A percentile compares a stretch with the other conserved stretches of the same genome.
These are phyloP conservation scores for Umbelopsis sp. DNA, from an alignment of 192 early-diverging fungal genomes.

Conservation along the genomic window DNA sequence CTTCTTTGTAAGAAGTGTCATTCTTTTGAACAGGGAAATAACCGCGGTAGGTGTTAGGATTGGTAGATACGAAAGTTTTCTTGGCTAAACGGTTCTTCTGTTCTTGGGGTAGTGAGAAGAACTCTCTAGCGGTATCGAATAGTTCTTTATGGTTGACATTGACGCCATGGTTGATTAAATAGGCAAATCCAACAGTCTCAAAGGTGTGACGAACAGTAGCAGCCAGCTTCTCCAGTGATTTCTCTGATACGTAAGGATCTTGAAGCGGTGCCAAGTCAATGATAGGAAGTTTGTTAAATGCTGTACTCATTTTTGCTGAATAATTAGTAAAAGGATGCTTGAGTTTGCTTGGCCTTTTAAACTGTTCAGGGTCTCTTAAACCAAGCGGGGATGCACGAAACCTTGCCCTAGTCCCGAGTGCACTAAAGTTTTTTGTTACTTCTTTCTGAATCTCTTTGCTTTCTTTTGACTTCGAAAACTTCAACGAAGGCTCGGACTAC, in stretches of 20 bases:
- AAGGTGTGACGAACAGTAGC: constrained; percentile 1
- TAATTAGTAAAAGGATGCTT: too few species aligned
- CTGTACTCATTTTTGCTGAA: constrained; percentile 1
- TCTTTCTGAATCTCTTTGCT: background rate
- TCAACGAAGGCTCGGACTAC: background rate
- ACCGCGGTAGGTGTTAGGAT: constrained; percentile 3
- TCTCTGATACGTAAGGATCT: background rate
- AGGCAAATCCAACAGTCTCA: constrained; percentile 6
- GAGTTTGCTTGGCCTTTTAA: background rate
- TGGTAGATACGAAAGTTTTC: background rate
- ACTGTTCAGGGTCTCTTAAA: background rate
- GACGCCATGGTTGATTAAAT: constrained; percentile 9
- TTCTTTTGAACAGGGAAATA: constrained; percentile 20
- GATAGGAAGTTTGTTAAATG: constrained; percentile 3
- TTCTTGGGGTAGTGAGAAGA: background rate
- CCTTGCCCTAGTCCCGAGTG: background rate
- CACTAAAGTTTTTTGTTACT: background rate
- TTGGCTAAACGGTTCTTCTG: background rate
- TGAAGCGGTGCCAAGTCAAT: constrained; percentile 10
- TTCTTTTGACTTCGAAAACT: background rate
- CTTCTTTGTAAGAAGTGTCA: constrained; percentile 18
- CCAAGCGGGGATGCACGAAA: background rate
- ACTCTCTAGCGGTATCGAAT: background rate
- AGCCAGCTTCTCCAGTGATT: background rate
- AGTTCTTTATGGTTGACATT: constrained; percentile 7